Conservation (phyloP, 306 rosid genomes). For the Dalbergia cochinchinensis region DNA sequence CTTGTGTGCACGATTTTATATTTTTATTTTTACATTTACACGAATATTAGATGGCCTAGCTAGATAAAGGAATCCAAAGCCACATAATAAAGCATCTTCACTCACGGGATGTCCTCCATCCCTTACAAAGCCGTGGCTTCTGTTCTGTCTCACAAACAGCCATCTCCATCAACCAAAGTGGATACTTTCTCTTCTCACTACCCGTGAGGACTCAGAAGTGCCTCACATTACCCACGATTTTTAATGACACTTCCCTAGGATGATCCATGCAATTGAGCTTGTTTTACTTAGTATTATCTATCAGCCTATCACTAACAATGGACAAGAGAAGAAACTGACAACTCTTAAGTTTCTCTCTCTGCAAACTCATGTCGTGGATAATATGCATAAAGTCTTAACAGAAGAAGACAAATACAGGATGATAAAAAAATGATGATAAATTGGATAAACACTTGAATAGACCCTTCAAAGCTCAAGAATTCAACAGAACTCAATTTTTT, state of each 20-base stretch:
- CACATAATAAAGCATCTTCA: not conserved
- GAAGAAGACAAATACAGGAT: no score
- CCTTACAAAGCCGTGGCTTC: conserved; percentile 25
- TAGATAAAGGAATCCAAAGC: not conserved
- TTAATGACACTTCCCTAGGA: not conserved
- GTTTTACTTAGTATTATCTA: not conserved
- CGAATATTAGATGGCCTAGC: no score
- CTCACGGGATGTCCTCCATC: conserved; percentile 16
- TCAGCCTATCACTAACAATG: conserved; percentile 3
- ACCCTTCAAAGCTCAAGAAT: no score
- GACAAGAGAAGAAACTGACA: not conserved
- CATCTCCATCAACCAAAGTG: conserved; percentile 22
- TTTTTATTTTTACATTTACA: no score
- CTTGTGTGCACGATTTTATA: no score
- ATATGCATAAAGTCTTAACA: no score
- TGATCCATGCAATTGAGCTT: not conserved
- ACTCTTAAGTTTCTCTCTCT: no score
- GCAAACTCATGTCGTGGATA: no score
- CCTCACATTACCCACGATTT: not conserved
- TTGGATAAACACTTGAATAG: no score
- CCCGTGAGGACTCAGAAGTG: not conserved
- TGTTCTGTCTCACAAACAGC: not conserved
- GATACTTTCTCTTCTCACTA: not conserved
- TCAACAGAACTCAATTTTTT: no score
- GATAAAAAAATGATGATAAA: no score